Conservation (phyloP, 768 basidiomycete species). For the Filobasidium wieringae region DNA sequence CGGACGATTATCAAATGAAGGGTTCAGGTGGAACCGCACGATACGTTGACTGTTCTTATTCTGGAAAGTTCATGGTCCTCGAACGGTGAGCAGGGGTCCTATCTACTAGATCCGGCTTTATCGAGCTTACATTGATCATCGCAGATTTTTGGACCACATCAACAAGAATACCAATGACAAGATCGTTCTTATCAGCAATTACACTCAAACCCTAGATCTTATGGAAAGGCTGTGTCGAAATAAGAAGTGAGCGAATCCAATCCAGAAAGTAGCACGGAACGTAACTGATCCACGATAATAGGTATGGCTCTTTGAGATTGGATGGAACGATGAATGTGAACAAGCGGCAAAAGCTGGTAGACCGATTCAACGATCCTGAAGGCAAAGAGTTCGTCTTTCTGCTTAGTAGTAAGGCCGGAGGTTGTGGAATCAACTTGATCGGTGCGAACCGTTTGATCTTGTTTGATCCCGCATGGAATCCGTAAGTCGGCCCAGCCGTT, state of each 20-base stretch:
- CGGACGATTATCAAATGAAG: slow-evolving; percentile 53
- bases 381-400: slow-evolving; percentile 40
- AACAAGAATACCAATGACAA: slow-evolving; percentile 75
- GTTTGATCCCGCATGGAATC: slow-evolving; percentile 44
- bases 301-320: slow-evolving; percentile 82
- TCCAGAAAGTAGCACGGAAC: neutral
- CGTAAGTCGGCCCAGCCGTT: slow-evolving; percentile 1
- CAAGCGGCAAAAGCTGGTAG: slow-evolving; percentile 74
- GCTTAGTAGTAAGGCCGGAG: slow-evolving; percentile 39
- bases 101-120: neutral
- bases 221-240: slow-evolving; percentile 77
- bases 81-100: slow-evolving; percentile 52
- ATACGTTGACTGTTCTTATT: slow-evolving; percentile 63
- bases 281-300: slow-evolving; percentile 30
- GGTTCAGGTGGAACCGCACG: slow-evolving; percentile 28
- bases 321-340: slow-evolving; percentile 87
- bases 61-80: slow-evolving; percentile 86
- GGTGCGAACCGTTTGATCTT: slow-evolving; percentile 39
- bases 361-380: slow-evolving; percentile 39
- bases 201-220: slow-evolving; percentile 85
- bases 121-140: neutral
- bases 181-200: slow-evolving; percentile 92
- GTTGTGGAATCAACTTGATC: slow-evolving; percentile 41
- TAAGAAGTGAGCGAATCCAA: slow-evolving; percentile 54
- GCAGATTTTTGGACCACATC: slow-evolving; percentile 73